These are phyloP conservation scores for Vitis hybrid DNA, from an alignment of 177 flowering plant genomes.

Conservation along the genomic window DNA sequence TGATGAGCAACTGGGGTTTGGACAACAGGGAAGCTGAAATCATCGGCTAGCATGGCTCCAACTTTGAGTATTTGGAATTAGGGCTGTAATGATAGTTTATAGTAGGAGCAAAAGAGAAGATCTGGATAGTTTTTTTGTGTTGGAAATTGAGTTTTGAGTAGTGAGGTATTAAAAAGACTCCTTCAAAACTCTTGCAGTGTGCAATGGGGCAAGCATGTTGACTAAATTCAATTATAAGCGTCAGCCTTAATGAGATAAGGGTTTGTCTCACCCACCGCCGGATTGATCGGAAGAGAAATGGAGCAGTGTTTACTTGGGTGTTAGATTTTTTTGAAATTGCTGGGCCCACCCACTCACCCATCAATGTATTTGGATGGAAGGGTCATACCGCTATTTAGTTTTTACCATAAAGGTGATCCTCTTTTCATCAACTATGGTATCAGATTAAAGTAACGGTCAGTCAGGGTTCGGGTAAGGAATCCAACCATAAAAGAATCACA, in stretches of 20 bases:
- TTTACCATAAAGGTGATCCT: neutral
- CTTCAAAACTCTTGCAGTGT: too few species aligned
- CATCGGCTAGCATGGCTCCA: slow-evolving; percentile 9
- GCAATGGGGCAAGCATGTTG: too few species aligned
- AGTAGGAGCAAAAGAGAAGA: neutral
- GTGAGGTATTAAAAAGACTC: too few species aligned
- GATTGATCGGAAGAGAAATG: neutral
- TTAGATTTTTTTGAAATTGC: neutral
- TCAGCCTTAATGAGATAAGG: neutral
- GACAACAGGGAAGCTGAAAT: slow-evolving; percentile 19
- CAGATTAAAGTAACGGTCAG: too few species aligned
- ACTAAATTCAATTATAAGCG: neutral
- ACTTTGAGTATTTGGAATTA: neutral
- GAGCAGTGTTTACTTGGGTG: neutral
- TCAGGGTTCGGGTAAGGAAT: too few species aligned
- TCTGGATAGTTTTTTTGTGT: neutral
- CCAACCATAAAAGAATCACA: neutral
- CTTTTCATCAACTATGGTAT: neutral
- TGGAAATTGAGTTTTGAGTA: too few species aligned
- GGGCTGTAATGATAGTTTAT: too few species aligned
- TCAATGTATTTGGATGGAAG: too few species aligned
- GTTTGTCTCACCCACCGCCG: neutral
- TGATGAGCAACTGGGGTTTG: neutral
- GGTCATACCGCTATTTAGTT: too few species aligned
- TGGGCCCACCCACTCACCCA: too few species aligned